Conservation (phyloP, 2,329 filamentous ascomycete genomes). For the Xylaria sp. region DNA sequence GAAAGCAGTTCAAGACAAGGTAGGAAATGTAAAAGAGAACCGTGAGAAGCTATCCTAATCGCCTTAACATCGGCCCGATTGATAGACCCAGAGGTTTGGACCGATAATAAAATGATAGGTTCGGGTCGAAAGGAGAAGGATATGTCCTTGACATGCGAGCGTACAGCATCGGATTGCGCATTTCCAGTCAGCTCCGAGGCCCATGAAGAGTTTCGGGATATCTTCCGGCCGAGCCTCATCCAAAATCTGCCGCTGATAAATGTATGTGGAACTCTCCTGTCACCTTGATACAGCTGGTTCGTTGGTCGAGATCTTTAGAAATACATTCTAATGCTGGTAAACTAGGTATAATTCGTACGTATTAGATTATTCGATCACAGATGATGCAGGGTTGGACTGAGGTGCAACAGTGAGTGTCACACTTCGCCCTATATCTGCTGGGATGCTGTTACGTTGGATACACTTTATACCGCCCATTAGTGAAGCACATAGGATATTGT, state of each 20-base stretch:
- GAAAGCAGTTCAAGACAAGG: not conserved
- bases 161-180: not conserved
- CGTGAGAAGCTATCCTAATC: not conserved
- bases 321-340: too few relatives aligned
- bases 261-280: not conserved
- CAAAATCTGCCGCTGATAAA: not conserved
- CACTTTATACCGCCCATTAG: not conserved
- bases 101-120: not conserved
- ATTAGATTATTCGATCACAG: not conserved
- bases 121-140: not conserved
- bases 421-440: not conserved
- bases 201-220: not conserved
- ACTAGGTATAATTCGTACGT: not conserved
- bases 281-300: slow-evolving; percentile 9
- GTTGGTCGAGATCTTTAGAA: not conserved
- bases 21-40: not conserved
- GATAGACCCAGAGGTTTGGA: not conserved
- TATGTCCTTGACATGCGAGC: not conserved
- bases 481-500: not conserved
- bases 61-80: slow-evolving; percentile 5
- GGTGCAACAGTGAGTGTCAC: slow-evolving; percentile 9
- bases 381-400: not conserved
- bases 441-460: slow-evolving; percentile 7
- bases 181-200: not conserved
- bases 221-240: not conserved